Base-by-base conservation (phyloP, 192 early-diverging fungal genomes). In the Podila minutissima region DNA sequence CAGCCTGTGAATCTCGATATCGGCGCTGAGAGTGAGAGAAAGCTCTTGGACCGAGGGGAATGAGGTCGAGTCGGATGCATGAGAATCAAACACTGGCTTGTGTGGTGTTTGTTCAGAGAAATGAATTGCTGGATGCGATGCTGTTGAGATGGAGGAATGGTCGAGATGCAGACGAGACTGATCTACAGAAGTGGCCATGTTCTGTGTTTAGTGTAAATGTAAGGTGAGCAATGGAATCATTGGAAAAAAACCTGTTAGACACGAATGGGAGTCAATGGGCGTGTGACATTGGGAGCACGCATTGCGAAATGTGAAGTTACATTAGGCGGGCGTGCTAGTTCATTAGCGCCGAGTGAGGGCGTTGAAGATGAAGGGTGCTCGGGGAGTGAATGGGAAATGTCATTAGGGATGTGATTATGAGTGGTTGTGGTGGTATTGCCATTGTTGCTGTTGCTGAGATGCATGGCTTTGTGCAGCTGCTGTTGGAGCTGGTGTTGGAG, bases 21-120 rank as follows among this genome's bases (percentile, higher is more conserved):
- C 75, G 12, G 75, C 75, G 29, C 75, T 78, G 19, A 78, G 49
- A 11, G 64, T 71, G 3, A 78, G 75, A 15, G 75, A 78, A 32
- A 78, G 75, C 51, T 78, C 75, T 28, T 78, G 75, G 24, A 78
- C 75, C 26, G 69, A 62, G 0, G 75, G 75, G 29, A 71, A 78
- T 8, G 69, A 10, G 32, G 37, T 35, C 6, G 15, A 12, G 29
- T 12, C 29, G 26, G 29, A n/a, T 24, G 53, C 53, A 55, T 24
- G 53, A 24, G 53, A n/a, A 24, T 55, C 53, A 55, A 55, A 55
- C 53, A 24, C 20, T 24, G 53, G 53, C 53, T 9, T 24, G 53
- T 24, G 53, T 26, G 24, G 6, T 55, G 53, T n/a, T 26, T n/a
- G 53, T 7, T 46, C 41, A 46, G 53, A 55, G 24, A 55, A 55